Evolutionary conservation across 164 flowering plant species (phyloP).

Genomic region (Magnolia changhungtana): DNA sequence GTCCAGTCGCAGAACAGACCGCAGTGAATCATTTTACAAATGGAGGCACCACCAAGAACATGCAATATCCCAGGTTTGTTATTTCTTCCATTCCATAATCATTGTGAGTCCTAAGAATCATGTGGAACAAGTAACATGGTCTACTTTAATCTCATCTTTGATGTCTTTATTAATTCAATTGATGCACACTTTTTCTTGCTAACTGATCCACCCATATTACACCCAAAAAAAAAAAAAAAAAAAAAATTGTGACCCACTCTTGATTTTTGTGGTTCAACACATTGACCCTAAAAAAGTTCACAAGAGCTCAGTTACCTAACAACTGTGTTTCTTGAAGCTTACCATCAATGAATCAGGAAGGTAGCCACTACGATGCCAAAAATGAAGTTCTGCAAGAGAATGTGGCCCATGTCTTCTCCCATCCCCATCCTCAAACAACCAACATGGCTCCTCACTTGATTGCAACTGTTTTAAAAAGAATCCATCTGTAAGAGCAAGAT

Average conservation of each 20-base stretch:
- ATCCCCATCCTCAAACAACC: slow-evolving; percentile 63
- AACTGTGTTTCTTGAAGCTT: slow-evolving; percentile 15
- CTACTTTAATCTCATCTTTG: not conserved
- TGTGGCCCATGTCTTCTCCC: slow-evolving; percentile 80
- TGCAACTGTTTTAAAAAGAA: slow-evolving; percentile 13
- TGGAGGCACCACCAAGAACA: not conserved
- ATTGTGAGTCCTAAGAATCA: not conserved
- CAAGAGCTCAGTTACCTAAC: not conserved
- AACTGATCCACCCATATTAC: no score
- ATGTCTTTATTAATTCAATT: not conserved
- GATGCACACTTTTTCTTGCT: not conserved
- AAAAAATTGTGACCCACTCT: no score
- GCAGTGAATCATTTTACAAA: not conserved
- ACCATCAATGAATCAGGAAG: slow-evolving; percentile 60
- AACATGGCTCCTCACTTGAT: slow-evolving; percentile 63
- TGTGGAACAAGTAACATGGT: not conserved
- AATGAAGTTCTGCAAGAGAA: slow-evolving; percentile 63
- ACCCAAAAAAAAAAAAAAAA: no score
- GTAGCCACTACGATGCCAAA: slow-evolving; percentile 77
- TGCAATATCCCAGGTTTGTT: not conserved
- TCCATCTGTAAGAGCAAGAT: not conserved
- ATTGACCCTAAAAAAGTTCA: not conserved
- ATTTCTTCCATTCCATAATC: not conserved
- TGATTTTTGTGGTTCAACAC: no score
- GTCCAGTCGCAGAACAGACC: not conserved